phyloP scores from a whole-genome alignment of 2,329 filamentous ascomycete species.

The Colletotrichum tropicale region DNA sequence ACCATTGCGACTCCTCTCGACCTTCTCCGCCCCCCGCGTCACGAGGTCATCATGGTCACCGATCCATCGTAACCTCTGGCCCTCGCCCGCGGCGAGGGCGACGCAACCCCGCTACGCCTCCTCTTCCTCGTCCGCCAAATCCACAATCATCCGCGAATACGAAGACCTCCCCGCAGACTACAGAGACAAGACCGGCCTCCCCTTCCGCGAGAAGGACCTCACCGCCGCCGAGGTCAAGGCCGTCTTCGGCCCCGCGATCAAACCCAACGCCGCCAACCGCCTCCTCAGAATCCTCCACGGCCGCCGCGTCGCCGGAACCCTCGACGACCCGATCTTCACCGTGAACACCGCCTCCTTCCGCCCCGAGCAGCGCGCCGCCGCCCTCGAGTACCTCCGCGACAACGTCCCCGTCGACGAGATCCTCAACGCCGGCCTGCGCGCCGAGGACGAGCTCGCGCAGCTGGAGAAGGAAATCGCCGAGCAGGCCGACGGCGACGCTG shows the following conservation, averaged over 20 bases:
- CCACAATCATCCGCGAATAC: constrained; percentile 53
- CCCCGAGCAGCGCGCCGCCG: constrained; percentile 45
- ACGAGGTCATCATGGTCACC: neutral
- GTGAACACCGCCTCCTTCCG: constrained; percentile 52
- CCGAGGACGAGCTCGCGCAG: constrained; percentile 64
- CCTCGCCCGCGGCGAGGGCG: neutral
- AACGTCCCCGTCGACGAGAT: constrained; percentile 64
- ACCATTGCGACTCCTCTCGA: neutral
- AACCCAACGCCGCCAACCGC: constrained; percentile 50
- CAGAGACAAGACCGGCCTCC: constrained; percentile 57
- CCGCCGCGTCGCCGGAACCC: constrained; percentile 65
- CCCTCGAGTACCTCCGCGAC: constrained; percentile 59
- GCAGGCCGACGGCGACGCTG: constrained; percentile 20
- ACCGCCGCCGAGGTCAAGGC: constrained; percentile 46
- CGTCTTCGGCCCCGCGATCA: constrained; percentile 57
- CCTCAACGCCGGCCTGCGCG: constrained; percentile 63
- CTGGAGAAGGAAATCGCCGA: constrained; percentile 45
- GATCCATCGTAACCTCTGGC: neutral
- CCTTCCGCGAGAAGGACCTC: constrained; percentile 56
- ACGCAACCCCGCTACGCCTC: neutral
- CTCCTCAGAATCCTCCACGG: constrained; percentile 66
- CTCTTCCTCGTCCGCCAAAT: constrained; percentile 13
- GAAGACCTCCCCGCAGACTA: constrained; percentile 63
- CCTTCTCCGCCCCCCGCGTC: neutral
- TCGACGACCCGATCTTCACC: constrained; percentile 61